Evolutionary conservation across 2,329 filamentous ascomycete species (phyloP), one percentile per base, ranked within the genome.

Genomic region (Talaromyces atroroseus): DNA sequence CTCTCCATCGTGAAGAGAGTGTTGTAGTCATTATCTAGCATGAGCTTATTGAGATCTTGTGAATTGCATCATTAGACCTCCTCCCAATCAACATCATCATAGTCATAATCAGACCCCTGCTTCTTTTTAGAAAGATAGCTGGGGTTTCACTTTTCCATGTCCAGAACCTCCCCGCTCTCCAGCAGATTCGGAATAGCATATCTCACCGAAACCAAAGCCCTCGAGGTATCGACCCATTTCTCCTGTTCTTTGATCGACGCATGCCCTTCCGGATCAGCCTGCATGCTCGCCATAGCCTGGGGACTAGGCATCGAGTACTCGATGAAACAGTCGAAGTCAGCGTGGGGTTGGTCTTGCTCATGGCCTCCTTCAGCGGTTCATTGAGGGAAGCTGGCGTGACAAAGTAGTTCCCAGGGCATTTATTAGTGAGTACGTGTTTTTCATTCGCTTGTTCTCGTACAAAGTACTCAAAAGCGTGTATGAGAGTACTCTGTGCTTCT

Each of bases 261-360:
- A 8, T 45, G 29, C 64, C 63, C 70, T 12, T 65, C 66, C 6
- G 65, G 66, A 52, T 69, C 66, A 7, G 62, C 26, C 44, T 65
- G 58, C 18, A 69, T 46, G 5, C 60, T 58, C n/a, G 47, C 48
- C 53, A 68, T 64, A 11, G 44, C 26, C 23, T 65, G 11, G 12
- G 62, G 14, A 29, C 60, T 60, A 3, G 61, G 59, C 32, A 68
- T 21, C 2, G 48, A 60, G 48, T 70, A 69, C 58, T 71, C 66
- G 45, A 69, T 62, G 44, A 69, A 57, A 42, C 63, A 66, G 57
- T 70, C 66, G 46, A 61, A 66, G 49, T 68, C 66, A 24, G 64
- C 63, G 21, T 55, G 2, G 59, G 59, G 2, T 61, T 53, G 36
- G 51, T 8, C 46, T 60, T 54, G 24, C 52, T 56, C 26, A 66